These are phyloP conservation scores for Thermothelomyces thermophilus DNA, from an alignment of 2,329 filamentous ascomycete genomes.

Conservation along the genomic window DNA sequence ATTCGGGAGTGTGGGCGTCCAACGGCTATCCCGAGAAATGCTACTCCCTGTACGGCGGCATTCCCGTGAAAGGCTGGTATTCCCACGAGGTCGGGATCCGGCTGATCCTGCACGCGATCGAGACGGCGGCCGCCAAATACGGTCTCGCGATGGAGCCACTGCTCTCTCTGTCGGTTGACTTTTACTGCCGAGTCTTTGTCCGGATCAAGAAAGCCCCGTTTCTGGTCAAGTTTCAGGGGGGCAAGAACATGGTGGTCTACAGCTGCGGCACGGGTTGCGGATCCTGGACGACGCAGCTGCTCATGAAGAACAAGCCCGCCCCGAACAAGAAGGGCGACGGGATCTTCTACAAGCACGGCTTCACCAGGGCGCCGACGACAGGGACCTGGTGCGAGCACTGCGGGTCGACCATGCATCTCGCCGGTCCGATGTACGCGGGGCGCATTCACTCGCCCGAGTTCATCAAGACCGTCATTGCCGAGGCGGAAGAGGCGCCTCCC, in stretches of 20 bases:
- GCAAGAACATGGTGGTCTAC: slow-evolving; percentile 89
- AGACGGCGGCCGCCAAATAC: slow-evolving; percentile 74
- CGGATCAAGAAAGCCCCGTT: slow-evolving; percentile 71
- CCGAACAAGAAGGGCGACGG: slow-evolving; percentile 64
- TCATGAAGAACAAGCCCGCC: slow-evolving; percentile 62
- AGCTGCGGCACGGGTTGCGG: slow-evolving; percentile 87
- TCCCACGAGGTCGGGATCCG: slow-evolving; percentile 87
- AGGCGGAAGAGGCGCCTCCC: slow-evolving; percentile 60
- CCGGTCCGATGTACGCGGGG: slow-evolving; percentile 92
- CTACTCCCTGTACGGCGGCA: slow-evolving; percentile 86
- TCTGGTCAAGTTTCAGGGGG: slow-evolving; percentile 82
- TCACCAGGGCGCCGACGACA: slow-evolving; percentile 63
- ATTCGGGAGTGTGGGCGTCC: slow-evolving; percentile 91
- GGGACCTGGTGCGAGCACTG: slow-evolving; percentile 73
- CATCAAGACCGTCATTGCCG: slow-evolving; percentile 68
- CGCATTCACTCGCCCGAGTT: slow-evolving; percentile 80
- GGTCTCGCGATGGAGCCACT: slow-evolving; percentile 85
- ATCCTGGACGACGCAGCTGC: slow-evolving; percentile 77
- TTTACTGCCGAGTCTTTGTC: slow-evolving; percentile 87
- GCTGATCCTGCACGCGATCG: slow-evolving; percentile 75
- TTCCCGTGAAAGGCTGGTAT: slow-evolving; percentile 75
- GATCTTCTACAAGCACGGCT: slow-evolving; percentile 70
- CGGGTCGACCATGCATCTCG: slow-evolving; percentile 76
- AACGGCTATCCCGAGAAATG: slow-evolving; percentile 92
- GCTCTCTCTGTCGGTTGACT: slow-evolving; percentile 90